Evolutionary conservation across 148 eudicot species (phyloP), one percentile per base, ranked within the genome.

Genomic region (Rhododendron ferrugineum): DNA sequence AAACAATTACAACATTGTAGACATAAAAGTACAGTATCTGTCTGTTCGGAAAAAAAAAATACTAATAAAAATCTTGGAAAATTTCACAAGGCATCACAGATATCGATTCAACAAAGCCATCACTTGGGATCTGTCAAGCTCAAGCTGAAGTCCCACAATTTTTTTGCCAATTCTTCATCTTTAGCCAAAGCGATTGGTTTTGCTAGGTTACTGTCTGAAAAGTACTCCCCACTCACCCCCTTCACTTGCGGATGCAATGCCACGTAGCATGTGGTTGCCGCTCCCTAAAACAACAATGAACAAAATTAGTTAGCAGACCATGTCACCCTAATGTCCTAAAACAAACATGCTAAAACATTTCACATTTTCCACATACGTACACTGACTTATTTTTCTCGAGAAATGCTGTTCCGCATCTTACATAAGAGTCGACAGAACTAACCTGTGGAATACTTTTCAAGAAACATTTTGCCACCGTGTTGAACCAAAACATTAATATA

Each of bases 121-220:
- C 84, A 86, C 82, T 90, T 85, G 60, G 83, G 49, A 8, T 87
- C 85, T 15, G 91, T 87, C 85, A 93, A 76, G 87, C 54, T 85
- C 87, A 91, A 81, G 90, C 99, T 96, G 92, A 94, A 91, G 50
- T 96, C 92, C 97, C 95, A 94, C 46, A 93, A 87, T 81, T 90
- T 90, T 86, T 88, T 93, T 30, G 94, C 97, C 82, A 94, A 85
- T 22, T 86, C 92, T 32, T 77, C 84, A 83, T 94, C 90, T 83
- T 79, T 75, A 9, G 91, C 92, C 83, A 86, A 86, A 81, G 85
- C 42, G 36, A 85, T 85, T 26, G 91, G 90, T 42, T 86, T 85
- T 66, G 91, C 90, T 23, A 89, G 22, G 83, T 94, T 93, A 85
- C 88, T 93, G 85, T 93, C 94, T 50, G 90, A 87, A 83, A 94